phyloP scores from a whole-genome alignment of 176 grass and related monocot species.

The Oryza nivara region DNA sequence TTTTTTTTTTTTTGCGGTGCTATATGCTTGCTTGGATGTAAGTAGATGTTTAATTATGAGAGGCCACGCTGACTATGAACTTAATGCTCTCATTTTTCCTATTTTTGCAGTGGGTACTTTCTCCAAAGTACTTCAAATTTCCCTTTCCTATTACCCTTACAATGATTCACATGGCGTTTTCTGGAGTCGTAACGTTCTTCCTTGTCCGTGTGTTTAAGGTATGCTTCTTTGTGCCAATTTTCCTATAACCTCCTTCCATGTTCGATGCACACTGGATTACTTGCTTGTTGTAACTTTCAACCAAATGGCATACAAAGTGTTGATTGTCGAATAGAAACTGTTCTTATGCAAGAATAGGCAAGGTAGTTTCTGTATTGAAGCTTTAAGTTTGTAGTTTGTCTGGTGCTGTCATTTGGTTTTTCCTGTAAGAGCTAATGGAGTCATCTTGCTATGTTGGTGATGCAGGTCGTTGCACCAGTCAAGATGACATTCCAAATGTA shows the following conservation, averaged over 20 bases:
- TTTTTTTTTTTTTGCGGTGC: background rate
- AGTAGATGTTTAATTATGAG: background rate
- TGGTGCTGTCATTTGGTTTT: slow-evolving; percentile 24
- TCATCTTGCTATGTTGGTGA: slow-evolving; percentile 39
- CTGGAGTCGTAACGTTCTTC: slow-evolving; percentile 78
- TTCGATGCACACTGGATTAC: background rate
- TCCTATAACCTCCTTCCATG: background rate
- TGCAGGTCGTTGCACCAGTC: slow-evolving; percentile 94
- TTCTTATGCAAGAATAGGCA: slow-evolving; percentile 19
- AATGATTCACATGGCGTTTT: slow-evolving; percentile 99
- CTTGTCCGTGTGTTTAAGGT: slow-evolving; percentile 99
- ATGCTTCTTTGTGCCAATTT: slow-evolving; percentile 44
- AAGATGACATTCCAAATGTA: slow-evolving; percentile 99
- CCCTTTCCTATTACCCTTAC: slow-evolving; percentile 97
- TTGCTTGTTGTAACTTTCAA: slow-evolving; percentile 26
- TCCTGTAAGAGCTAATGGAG: slow-evolving; percentile 31
- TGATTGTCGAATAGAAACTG: slow-evolving; percentile 2
- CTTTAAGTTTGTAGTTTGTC: background rate
- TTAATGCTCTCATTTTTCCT: slow-evolving; percentile 13
- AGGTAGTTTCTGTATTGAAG: background rate
- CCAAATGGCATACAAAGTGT: background rate
- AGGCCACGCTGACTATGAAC: background rate
- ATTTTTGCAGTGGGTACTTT: slow-evolving; percentile 86
- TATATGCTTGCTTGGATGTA: background rate
- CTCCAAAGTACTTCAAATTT: slow-evolving; percentile 99